Percentiles rank a stretch among this genome's conserved stretches.
Conservation (phyloP, 1,284 basidiomycete species). For the Microbotryum lychnidis-dioicae region DNA sequence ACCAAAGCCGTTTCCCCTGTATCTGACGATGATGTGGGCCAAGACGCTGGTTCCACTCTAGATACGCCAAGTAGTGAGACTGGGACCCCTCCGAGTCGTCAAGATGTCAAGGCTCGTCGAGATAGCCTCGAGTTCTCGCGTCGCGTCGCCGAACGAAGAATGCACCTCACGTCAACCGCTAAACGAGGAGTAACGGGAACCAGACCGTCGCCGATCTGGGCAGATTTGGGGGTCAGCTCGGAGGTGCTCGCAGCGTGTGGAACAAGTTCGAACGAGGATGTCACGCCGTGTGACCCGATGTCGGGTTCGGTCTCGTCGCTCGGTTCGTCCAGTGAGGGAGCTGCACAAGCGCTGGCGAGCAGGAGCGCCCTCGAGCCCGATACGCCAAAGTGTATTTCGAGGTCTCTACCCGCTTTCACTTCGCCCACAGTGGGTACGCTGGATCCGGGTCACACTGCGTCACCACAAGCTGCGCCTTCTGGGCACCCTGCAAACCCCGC, state of each 20-base stretch:
- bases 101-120: too few relatives aligned
- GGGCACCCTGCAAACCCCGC: neutral
- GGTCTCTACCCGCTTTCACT: too few relatives aligned
- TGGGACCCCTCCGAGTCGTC: conserved; percentile 1
- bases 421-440: too few relatives aligned
- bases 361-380: too few relatives aligned
- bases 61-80: neutral
- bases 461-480: neutral
- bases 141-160: conserved; percentile 32
- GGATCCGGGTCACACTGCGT: neutral
- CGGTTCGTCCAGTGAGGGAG: neutral
- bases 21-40: conserved; percentile 8
- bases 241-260: neutral
- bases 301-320: neutral
- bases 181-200: neutral
- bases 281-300: neutral
- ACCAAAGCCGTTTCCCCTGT: neutral
- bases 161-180: neutral
- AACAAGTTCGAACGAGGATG: neutral
- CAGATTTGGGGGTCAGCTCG: neutral
- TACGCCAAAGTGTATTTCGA: too few relatives aligned
- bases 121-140: conserved; percentile 34
- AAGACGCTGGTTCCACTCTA: neutral
- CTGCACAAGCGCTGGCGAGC: neutral
- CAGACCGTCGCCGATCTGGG: neutral